Evolutionary conservation across 129 eudicot genomes (phyloP).

Genomic region (Glebionis coronaria): DNA sequence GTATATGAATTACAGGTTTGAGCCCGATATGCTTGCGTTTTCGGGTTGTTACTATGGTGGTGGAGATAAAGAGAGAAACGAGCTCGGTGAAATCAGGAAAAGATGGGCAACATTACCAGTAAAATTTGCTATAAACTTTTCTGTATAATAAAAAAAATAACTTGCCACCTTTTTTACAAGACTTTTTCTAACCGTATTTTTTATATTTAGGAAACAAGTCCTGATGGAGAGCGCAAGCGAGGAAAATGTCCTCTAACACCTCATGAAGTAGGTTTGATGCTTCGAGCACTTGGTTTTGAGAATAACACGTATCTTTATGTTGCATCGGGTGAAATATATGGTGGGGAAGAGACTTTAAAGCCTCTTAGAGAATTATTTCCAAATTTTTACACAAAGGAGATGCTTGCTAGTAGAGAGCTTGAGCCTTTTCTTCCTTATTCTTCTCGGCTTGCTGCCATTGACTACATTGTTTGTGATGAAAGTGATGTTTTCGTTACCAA

Average conservation of each 20-base stretch:
- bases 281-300: slow-evolving; percentile 81
- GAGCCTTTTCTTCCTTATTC: slow-evolving; percentile 79
- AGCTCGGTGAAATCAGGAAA: slow-evolving; percentile 93
- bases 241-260: slow-evolving; percentile 98
- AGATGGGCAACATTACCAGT: slow-evolving; percentile 97
- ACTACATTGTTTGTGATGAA: slow-evolving; percentile 88
- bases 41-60: slow-evolving; percentile 99
- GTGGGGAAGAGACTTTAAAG: slow-evolving; percentile 86
- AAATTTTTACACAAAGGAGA: slow-evolving; percentile 88
- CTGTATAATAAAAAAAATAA: neutral
- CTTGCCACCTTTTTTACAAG: neutral
- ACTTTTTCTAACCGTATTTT: slow-evolving; percentile 6
- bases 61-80: slow-evolving; percentile 91
- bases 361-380: slow-evolving; percentile 92
- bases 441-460: slow-evolving; percentile 91
- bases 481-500: slow-evolving; percentile 93
- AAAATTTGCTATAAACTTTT: slow-evolving; percentile 30
- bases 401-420: slow-evolving; percentile 70
- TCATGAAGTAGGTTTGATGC: slow-evolving; percentile 90
- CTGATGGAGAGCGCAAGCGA: slow-evolving; percentile 84
- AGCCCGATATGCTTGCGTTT: slow-evolving; percentile 97
- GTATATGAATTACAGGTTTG: slow-evolving; percentile 51
- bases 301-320: slow-evolving; percentile 81
- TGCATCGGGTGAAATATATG: slow-evolving; percentile 97
- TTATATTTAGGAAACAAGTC: slow-evolving; percentile 62